Conservation (phyloP, 2,329 filamentous ascomycete genomes). For the Colletotrichum viniferum region DNA sequence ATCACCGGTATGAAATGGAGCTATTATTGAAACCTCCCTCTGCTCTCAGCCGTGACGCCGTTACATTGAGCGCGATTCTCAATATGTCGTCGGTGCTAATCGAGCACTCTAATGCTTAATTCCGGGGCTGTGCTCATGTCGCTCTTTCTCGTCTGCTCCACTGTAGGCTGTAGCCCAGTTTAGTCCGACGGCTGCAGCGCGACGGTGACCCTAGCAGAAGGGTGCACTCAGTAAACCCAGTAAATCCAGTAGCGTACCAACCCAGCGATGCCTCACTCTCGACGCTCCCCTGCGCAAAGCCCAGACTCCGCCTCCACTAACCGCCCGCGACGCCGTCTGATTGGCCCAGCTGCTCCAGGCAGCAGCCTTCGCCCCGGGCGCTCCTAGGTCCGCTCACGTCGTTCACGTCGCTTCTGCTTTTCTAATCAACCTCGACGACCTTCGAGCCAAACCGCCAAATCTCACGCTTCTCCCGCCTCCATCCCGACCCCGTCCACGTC, state of each 20-base stretch:
- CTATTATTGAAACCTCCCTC: neutral
- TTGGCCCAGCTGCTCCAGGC: constrained; percentile 31
- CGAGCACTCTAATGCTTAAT: neutral
- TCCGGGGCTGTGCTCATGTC: constrained; percentile 6
- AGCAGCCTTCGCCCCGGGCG: constrained; percentile 34
- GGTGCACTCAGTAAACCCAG: neutral
- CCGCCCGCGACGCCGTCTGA: constrained; percentile 21
- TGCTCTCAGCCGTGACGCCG: neutral
- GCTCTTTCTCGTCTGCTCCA: neutral
- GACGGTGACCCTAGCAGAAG: neutral
- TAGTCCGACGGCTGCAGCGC: neutral
- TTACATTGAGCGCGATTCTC: neutral
- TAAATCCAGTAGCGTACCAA: neutral
- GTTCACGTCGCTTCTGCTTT: constrained; percentile 12
- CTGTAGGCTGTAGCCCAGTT: neutral
- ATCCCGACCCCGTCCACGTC: neutral
- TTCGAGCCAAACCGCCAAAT: constrained; percentile 3
- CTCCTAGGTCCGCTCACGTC: constrained; percentile 9
- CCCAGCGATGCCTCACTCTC: neutral
- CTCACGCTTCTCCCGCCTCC: neutral
- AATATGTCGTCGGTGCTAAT: constrained; percentile 2
- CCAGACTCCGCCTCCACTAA: constrained; percentile 30
- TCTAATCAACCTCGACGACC: constrained; percentile 21
- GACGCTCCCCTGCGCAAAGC: constrained; percentile 7
- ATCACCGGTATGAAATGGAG: neutral